phyloP scores from a whole-genome alignment of 192 early-diverging fungal genomes.

The Jimgerdemannia lactiflua region DNA sequence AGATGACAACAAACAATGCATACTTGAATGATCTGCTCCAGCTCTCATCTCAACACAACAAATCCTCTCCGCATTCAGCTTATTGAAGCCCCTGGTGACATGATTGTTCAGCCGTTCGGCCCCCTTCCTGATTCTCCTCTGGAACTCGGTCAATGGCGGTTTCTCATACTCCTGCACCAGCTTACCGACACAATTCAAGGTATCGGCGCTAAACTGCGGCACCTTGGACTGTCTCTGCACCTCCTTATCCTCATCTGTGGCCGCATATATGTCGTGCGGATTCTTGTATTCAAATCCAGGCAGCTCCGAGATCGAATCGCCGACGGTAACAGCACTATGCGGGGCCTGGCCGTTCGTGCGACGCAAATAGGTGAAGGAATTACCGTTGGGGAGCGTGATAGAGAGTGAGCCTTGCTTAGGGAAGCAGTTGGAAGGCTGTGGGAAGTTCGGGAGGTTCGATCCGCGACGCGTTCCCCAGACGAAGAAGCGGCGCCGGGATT shows the following conservation, averaged over 20 bases:
- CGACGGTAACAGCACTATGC: slow-evolving; percentile 51
- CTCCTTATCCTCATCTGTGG: slow-evolving; percentile 12
- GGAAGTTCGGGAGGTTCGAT: slow-evolving; percentile 51
- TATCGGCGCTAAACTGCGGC: slow-evolving; percentile 4
- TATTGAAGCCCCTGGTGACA: slow-evolving; percentile 45
- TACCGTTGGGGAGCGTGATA: slow-evolving; percentile 41
- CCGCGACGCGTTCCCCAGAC: slow-evolving; percentile 61
- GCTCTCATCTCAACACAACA: slow-evolving; percentile 43
- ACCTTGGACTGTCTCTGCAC: slow-evolving; percentile 21
- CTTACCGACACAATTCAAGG: slow-evolving; percentile 37
- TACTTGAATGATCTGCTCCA: slow-evolving; percentile 47
- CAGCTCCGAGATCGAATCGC: slow-evolving; percentile 66
- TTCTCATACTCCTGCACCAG: slow-evolving; percentile 36
- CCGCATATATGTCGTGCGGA: slow-evolving; percentile 43
- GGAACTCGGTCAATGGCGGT: slow-evolving; percentile 47
- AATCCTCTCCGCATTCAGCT: slow-evolving; percentile 50
- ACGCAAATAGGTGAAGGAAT: slow-evolving; percentile 35
- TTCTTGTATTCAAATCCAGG: slow-evolving; percentile 65
- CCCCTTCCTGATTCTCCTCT: slow-evolving; percentile 39
- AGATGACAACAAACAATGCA: no score
- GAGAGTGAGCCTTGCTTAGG: slow-evolving; percentile 30
- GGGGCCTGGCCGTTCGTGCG: slow-evolving; percentile 50
- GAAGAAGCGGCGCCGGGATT: slow-evolving; percentile 63
- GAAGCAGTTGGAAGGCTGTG: slow-evolving; percentile 54
- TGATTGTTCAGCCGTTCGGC: slow-evolving; percentile 43